These are phyloP conservation scores for Amanita subjunquillea DNA, from an alignment of 768 basidiomycete genomes.

Conservation along the genomic window DNA sequence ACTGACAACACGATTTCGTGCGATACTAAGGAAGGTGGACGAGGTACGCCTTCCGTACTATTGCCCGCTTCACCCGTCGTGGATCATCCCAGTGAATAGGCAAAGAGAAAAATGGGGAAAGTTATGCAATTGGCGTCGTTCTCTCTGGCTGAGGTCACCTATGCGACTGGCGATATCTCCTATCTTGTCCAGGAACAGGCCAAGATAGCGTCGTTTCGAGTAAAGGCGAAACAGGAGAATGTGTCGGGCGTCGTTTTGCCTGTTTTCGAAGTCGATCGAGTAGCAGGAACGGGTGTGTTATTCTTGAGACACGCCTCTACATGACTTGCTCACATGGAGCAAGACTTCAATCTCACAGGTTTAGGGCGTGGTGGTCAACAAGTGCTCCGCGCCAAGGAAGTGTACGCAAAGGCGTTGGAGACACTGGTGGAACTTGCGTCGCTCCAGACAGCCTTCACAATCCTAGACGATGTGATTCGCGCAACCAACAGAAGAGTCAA, in stretches of 20 bases:
- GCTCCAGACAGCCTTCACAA: constrained; percentile 94
- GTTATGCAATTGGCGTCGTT: constrained; percentile 99
- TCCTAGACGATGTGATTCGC: constrained; percentile 97
- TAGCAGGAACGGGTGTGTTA: constrained; percentile 64
- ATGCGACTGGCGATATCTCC: constrained; percentile 93
- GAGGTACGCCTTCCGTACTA: constrained; percentile 46
- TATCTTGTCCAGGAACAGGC: constrained; percentile 98
- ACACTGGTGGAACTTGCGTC: constrained; percentile 96
- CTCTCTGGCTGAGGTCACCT: constrained; percentile 97
- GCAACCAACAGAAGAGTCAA: constrained; percentile 99
- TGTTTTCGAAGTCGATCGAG: constrained; percentile 87
- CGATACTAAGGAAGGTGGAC: constrained; percentile 94
- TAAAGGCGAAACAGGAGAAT: constrained; percentile 94
- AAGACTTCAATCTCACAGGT: constrained; percentile 96
- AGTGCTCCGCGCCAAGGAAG: constrained; percentile 88
- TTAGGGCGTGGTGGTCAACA: constrained; percentile 96
- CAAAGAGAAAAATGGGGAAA: constrained; percentile 97
- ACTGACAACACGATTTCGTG: constrained; percentile 86
- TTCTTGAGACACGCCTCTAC: background rate
- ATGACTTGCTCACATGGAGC: background rate
- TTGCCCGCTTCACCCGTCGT: constrained; percentile 4
- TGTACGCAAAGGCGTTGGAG: constrained; percentile 95
- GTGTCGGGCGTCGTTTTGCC: constrained; percentile 95
- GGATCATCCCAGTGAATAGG: constrained; percentile 39
- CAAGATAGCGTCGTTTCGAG: constrained; percentile 82